phyloP scores from a whole-genome alignment of 306 rosid species.

The Crotalaria pallida region DNA sequence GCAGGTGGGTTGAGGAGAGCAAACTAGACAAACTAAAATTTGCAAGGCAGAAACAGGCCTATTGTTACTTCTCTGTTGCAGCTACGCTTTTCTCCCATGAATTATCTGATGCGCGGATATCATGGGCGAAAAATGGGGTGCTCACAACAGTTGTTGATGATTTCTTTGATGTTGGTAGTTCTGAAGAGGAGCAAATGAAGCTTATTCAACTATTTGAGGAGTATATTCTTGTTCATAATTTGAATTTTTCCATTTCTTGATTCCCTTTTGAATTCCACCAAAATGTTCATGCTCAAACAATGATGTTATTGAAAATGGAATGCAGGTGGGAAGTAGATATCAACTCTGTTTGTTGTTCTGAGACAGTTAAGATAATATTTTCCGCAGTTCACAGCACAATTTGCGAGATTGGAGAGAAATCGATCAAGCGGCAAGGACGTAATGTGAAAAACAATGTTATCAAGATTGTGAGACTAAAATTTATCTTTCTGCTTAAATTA shows the following conservation, averaged over 20 bases:
- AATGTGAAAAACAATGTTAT: slow-evolving; percentile 45
- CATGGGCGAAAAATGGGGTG: slow-evolving; percentile 76
- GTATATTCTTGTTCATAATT: slow-evolving; percentile 35
- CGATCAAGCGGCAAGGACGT: slow-evolving; percentile 50
- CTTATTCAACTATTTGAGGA: slow-evolving; percentile 66
- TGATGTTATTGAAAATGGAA: slow-evolving; percentile 9
- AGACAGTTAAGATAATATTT: slow-evolving; percentile 68
- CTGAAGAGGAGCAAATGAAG: slow-evolving; percentile 60
- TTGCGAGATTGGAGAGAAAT: slow-evolving; percentile 58
- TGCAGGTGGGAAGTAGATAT: slow-evolving; percentile 79
- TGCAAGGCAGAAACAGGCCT: slow-evolving; percentile 73
- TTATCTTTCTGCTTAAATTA: slow-evolving; percentile 11
- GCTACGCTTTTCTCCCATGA: slow-evolving; percentile 59
- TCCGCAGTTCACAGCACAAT: slow-evolving; percentile 49
- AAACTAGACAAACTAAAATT: slow-evolving; percentile 62
- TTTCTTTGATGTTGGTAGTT: slow-evolving; percentile 72
- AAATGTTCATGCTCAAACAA: not conserved
- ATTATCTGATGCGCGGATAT: slow-evolving; percentile 69
- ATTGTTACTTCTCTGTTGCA: slow-evolving; percentile 68
- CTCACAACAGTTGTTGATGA: slow-evolving; percentile 82
- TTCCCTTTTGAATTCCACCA: not conserved
- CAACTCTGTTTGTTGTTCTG: slow-evolving; percentile 49
- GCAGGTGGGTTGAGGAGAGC: slow-evolving; percentile 84
- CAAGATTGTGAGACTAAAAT: slow-evolving; percentile 52
- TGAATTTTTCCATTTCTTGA: not conserved